Conservation (phyloP, 306 rosid species). For the Vachellia pachyceras region DNA sequence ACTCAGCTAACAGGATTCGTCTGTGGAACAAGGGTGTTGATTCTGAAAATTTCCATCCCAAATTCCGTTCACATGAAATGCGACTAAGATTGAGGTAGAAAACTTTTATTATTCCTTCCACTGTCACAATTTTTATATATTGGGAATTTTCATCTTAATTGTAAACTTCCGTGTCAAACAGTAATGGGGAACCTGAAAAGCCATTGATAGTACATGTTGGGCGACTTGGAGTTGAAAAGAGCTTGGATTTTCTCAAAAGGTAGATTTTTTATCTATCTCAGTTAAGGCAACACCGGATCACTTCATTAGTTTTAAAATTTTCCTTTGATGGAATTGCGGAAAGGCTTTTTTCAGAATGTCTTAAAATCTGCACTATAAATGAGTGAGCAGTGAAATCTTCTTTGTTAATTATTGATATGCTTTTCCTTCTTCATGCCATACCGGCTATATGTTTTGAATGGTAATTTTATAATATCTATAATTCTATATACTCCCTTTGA, state of each 20-base stretch:
- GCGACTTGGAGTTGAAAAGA: conserved; percentile 96
- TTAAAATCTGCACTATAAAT: conserved; percentile 6
- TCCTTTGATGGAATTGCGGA: neutral
- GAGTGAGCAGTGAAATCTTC: conserved; percentile 18
- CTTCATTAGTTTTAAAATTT: neutral
- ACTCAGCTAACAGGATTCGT: conserved; percentile 87
- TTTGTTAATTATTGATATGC: conserved; percentile 19
- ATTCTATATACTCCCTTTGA: conserved; percentile 25
- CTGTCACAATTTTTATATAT: conserved; percentile 15
- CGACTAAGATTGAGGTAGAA: conserved; percentile 75
- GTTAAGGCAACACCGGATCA: neutral
- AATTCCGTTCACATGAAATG: conserved; percentile 80
- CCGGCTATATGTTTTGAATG: conserved; percentile 4
- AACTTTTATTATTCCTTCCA: conserved; percentile 16
- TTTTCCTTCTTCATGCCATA: neutral
- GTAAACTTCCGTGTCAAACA: conserved; percentile 39
- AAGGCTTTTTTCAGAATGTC: neutral
- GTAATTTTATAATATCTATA: conserved; percentile 5
- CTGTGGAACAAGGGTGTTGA: conserved; percentile 99
- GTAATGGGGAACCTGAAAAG: conserved; percentile 86
- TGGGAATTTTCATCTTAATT: conserved; percentile 37
- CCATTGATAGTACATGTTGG: conserved; percentile 97
- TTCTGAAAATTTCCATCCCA: conserved; percentile 89
- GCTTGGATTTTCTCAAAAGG: conserved; percentile 93
- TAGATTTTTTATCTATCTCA: conserved; percentile 34